These are phyloP conservation scores for Clitopilus passeckerianus DNA, from an alignment of 768 basidiomycete genomes.

Conservation along the genomic window DNA sequence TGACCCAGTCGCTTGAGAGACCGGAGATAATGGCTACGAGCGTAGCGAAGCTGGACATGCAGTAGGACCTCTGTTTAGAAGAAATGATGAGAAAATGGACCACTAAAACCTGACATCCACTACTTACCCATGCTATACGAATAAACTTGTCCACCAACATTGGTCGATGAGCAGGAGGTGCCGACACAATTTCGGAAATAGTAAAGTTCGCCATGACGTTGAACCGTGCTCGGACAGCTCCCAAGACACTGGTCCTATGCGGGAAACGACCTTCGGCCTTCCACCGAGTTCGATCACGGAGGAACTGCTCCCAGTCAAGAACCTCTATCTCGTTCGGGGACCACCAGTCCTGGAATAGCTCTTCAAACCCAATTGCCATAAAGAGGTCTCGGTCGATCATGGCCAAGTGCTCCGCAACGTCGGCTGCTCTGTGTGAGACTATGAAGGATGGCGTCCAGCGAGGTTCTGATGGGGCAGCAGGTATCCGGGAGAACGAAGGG, in stretches of 20 bases:
- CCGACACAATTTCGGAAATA: constrained; percentile 74
- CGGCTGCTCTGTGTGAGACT: constrained; percentile 52
- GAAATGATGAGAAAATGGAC: constrained; percentile 2
- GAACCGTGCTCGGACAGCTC: constrained; percentile 75
- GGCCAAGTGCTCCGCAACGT: constrained; percentile 72
- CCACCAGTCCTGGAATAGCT: constrained; percentile 74
- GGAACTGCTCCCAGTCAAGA: constrained; percentile 79
- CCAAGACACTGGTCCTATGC: constrained; percentile 67
- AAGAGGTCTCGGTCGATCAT: constrained; percentile 90
- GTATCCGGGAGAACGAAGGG: constrained; percentile 27
- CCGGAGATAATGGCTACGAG: constrained; percentile 78
- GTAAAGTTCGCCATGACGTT: constrained; percentile 82
- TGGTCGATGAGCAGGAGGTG: constrained; percentile 60
- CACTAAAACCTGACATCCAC: neutral
- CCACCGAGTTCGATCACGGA: constrained; percentile 69
- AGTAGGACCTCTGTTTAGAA: constrained; percentile 67
- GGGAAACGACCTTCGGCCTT: constrained; percentile 55
- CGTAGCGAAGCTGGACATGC: constrained; percentile 71
- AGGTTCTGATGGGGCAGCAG: constrained; percentile 24
- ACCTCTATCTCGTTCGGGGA: constrained; percentile 59
- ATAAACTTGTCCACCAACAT: constrained; percentile 74
- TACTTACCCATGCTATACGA: constrained; percentile 76
- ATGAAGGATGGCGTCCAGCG: constrained; percentile 71
- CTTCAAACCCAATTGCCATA: constrained; percentile 81
- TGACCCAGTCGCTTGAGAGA: constrained; percentile 65